Evolutionary conservation across 192 early-diverging fungal genomes (phyloP).

Genomic region (Umbelopsis sp.): DNA sequence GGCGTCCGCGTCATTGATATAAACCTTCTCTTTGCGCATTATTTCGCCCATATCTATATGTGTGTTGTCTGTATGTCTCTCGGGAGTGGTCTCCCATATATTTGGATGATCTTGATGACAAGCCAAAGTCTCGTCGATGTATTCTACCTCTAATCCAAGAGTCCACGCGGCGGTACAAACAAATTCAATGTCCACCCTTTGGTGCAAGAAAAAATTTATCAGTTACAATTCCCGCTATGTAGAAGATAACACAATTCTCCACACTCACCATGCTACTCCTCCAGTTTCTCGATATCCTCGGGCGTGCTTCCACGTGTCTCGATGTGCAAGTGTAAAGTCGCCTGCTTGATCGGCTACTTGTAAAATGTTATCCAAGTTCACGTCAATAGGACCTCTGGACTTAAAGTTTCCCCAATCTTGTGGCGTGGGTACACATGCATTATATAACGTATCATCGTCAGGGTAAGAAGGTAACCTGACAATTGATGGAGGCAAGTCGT

Average conservation of each 20-base stretch:
- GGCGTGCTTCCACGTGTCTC: conserved; percentile 41
- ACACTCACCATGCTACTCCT: conserved; percentile 34
- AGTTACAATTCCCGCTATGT: background rate
- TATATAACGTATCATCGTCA: conserved; percentile 31
- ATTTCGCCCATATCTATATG: conserved; percentile 26
- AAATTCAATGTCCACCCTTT: conserved; percentile 45
- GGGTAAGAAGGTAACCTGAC: conserved; percentile 32
- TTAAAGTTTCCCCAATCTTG: conserved; percentile 37
- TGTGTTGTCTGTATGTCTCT: conserved; percentile 30
- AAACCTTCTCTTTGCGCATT: conserved; percentile 6
- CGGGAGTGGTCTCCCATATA: conserved; percentile 31
- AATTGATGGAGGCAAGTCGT: conserved; percentile 35
- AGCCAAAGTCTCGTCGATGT: conserved; percentile 27
- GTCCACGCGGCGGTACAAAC: conserved; percentile 42
- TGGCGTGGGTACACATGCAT: conserved; percentile 26
- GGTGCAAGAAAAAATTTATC: background rate
- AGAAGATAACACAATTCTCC: background rate
- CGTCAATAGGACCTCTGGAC: conserved; percentile 22
- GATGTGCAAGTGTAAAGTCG: conserved; percentile 41
- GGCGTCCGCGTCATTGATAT: conserved; percentile 27
- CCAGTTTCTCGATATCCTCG: conserved; percentile 40
- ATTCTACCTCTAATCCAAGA: conserved; percentile 28
- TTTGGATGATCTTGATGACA: conserved; percentile 40
- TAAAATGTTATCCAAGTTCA: conserved; percentile 31
- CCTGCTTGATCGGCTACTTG: conserved; percentile 40